Conservation (phyloP, 2,329 filamentous ascomycete genomes). For the Fusarium palustre region DNA sequence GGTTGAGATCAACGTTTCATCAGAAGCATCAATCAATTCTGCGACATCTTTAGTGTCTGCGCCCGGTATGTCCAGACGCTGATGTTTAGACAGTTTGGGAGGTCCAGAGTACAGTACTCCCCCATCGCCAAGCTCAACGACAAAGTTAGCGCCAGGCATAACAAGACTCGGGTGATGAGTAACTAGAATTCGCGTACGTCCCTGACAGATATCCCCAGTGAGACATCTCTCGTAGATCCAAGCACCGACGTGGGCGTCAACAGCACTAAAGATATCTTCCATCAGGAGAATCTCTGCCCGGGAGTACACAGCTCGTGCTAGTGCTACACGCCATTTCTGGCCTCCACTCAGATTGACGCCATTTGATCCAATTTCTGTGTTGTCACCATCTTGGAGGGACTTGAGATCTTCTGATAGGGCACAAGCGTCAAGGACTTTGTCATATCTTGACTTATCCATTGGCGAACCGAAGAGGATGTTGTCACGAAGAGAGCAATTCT, state of each 20-base stretch:
- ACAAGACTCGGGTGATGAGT: conserved; percentile 82
- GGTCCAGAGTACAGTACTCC: conserved; percentile 60
- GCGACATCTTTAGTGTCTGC: conserved; percentile 55
- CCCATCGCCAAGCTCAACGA: conserved; percentile 77
- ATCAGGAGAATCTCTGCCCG: conserved; percentile 78
- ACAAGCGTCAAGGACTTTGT: conserved; percentile 75
- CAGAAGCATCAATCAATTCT: conserved; percentile 36
- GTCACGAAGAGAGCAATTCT: conserved; percentile 79
- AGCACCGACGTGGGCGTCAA: conserved; percentile 82
- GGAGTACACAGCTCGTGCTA: conserved; percentile 83
- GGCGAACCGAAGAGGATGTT: conserved; percentile 83
- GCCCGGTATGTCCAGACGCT: conserved; percentile 14
- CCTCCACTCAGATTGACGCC: conserved; percentile 86
- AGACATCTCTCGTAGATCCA: conserved; percentile 81
- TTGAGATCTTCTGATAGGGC: conserved; percentile 79
- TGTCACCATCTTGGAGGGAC: conserved; percentile 78
- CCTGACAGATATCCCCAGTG: conserved; percentile 73
- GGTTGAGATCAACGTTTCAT: background rate
- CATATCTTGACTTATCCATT: conserved; percentile 73
- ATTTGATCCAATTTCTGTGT: conserved; percentile 84
- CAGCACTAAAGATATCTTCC: conserved; percentile 84
- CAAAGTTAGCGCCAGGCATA: conserved; percentile 75
- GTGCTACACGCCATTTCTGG: conserved; percentile 82
- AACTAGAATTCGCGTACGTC: conserved; percentile 80
- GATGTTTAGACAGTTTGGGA: background rate